Base-by-base conservation (phyloP, 352 stramenopile genomes). In the Peronospora belbahrii region DNA sequence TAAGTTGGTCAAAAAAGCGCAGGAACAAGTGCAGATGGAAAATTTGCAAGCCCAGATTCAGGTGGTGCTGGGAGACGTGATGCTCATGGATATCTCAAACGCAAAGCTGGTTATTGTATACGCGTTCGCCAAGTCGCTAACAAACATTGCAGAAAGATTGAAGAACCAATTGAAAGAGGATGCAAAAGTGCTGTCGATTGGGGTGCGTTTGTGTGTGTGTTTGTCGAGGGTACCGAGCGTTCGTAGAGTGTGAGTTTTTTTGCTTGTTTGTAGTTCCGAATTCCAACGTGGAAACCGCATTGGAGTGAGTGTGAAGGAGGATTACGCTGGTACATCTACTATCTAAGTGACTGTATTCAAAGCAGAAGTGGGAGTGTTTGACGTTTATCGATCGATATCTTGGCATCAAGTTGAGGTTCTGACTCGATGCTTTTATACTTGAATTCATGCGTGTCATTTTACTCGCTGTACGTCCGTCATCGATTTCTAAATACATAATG, bases 81-180 rank as follows among this genome's bases (percentile, higher is more conserved):
- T 89, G 59, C 24, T 48, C 17, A 47, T 59, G 5, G 55, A 79
- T 34, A 72, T 91, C 34, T 68, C 57, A 7, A 24, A 34, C 13
- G 81, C 77, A 9, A 56, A 59, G 10, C 31, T 94, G 14, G 82
- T 91, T 23, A 85, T 94, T 51, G 74, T 91, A 9, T 94, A 94
- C 48, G 82, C 82, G 7, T 94, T 91, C 34, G 73, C 73, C 13
- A 74, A 88, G 59, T 83, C 79, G n/a, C 49, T 94, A 15, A 39
- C 54, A 13, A 63, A 67, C 0, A 91, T 91, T 40, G 62, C 75
- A 18, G 48, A 78, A 40, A 60, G 68, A 7, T 42, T 94, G 41
- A 39, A 50, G 6, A 24, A 37, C 2, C 70, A 94, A 19, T 46
- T 86, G 7, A 35, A 35, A 10, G 3, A 38, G 0, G 23, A 52